Evolutionary conservation across 129 eudicot species (phyloP).

Genomic region (Artemisia tridentata): DNA sequence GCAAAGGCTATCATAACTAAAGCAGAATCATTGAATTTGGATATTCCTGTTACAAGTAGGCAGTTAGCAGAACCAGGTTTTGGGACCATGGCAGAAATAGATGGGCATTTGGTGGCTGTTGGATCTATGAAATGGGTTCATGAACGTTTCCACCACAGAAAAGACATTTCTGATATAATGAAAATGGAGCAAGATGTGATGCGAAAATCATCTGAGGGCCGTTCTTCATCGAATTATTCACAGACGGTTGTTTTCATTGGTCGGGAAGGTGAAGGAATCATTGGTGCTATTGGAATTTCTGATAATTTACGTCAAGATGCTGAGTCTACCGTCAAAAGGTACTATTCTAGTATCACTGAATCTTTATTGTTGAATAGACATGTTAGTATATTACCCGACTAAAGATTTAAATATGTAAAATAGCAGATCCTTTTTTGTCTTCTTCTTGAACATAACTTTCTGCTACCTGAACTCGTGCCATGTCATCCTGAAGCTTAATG

Average conservation of each 20-base stretch:
- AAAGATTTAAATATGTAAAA: background rate
- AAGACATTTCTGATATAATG: slow-evolving; percentile 42
- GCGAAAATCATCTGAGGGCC: slow-evolving; percentile 43
- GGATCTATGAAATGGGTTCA: slow-evolving; percentile 87
- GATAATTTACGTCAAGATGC: slow-evolving; percentile 85
- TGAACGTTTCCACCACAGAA: slow-evolving; percentile 64
- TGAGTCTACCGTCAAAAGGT: slow-evolving; percentile 75
- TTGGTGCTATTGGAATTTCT: slow-evolving; percentile 90
- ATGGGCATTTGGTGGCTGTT: slow-evolving; percentile 81
- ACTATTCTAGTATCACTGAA: slow-evolving; percentile 4
- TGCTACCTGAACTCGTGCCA: background rate
- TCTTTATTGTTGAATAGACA: background rate
- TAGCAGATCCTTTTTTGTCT: background rate
- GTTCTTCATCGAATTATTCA: slow-evolving; percentile 62
- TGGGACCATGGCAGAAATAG: slow-evolving; percentile 92
- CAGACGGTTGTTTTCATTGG: slow-evolving; percentile 83
- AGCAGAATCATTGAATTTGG: slow-evolving; percentile 70
- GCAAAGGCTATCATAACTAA: slow-evolving; percentile 78
- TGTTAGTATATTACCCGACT: background rate
- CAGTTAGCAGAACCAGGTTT: slow-evolving; percentile 89
- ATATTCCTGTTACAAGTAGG: slow-evolving; percentile 63
- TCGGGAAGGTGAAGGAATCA: slow-evolving; percentile 85
- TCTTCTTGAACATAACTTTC: background rate
- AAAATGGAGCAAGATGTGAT: slow-evolving; percentile 64
- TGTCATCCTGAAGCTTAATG: background rate